A percentile compares a stretch with the other conserved stretches of the same genome.
Conservation (phyloP, 441 rosid species). For the Daphne laureola region DNA sequence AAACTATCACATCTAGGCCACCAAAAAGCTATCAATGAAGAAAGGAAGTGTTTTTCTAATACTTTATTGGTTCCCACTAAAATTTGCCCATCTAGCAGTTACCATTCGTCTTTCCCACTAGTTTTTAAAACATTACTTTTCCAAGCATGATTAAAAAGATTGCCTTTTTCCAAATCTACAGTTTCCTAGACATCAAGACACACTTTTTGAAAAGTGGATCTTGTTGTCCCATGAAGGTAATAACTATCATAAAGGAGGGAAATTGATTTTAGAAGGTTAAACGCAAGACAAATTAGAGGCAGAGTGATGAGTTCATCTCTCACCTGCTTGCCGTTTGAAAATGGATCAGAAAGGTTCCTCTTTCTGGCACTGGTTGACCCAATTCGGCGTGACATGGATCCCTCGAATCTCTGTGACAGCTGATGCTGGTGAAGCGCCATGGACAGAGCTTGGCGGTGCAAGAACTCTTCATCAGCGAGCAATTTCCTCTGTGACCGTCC, state of each 20-base stretch:
- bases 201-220: conserved; percentile 27
- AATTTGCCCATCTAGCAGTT: too few species aligned
- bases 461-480: conserved; percentile 53
- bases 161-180: too few species aligned
- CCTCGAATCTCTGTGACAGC: conserved; percentile 87
- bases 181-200: conserved; percentile 17
- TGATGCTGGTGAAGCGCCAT: conserved; percentile 81
- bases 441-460: conserved; percentile 67
- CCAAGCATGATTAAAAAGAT: too few species aligned
- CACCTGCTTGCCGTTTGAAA: conserved; percentile 72
- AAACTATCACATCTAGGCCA: too few species aligned
- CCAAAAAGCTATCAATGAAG: too few species aligned
- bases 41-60: too few species aligned
- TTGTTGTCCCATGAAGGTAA: background rate
- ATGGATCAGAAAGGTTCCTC: conserved; percentile 52
- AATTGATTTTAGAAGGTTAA: background rate
- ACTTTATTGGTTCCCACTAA: too few species aligned
- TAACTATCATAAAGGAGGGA: background rate
- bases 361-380: conserved; percentile 81
- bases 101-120: too few species aligned
- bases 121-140: too few species aligned
- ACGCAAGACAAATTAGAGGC: too few species aligned
- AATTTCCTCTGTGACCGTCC: conserved; percentile 71
- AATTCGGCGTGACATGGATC: conserved; percentile 96
- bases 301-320: background rate